A percentile compares a stretch with the other conserved stretches of the same genome.
These are phyloP conservation scores for Lachancea dasiensis DNA, from an alignment of 805 yeast genomes.

Conservation along the genomic window DNA sequence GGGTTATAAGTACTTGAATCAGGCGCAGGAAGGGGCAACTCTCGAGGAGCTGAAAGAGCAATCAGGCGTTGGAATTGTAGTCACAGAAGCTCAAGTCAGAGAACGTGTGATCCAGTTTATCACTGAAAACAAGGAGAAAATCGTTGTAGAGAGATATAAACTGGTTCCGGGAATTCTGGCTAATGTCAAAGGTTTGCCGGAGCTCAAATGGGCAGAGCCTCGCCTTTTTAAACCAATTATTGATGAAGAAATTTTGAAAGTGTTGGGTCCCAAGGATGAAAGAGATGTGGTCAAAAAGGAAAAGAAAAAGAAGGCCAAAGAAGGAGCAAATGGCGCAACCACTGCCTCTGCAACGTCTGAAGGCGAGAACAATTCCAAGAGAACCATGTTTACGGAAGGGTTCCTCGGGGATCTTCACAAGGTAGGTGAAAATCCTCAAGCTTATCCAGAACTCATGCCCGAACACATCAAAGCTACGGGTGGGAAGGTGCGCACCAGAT, in stretches of 20 bases:
- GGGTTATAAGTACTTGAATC: slow-evolving; percentile 67
- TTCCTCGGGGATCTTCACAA: slow-evolving; percentile 92
- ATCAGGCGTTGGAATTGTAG: slow-evolving; percentile 77
- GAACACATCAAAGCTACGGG: slow-evolving; percentile 73
- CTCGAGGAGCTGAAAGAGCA: slow-evolving; percentile 49
- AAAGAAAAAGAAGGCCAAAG: slow-evolving; percentile 44
- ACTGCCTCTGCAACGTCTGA: slow-evolving; percentile 3
- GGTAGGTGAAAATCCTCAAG: slow-evolving; percentile 93
- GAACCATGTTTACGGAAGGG: slow-evolving; percentile 93
- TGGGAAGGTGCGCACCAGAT: slow-evolving; percentile 85
- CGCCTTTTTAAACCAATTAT: slow-evolving; percentile 78
- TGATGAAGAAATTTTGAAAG: slow-evolving; percentile 64
- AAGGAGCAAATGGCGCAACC: slow-evolving; percentile 24
- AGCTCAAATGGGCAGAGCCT: slow-evolving; percentile 90
- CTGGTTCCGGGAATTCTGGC: slow-evolving; percentile 73
- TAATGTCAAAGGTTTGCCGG: slow-evolving; percentile 64
- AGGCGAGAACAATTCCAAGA: slow-evolving; percentile 18
- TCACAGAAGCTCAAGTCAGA: slow-evolving; percentile 61
- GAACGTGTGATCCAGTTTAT: slow-evolving; percentile 54
- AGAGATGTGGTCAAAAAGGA: slow-evolving; percentile 80
- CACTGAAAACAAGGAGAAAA: slow-evolving; percentile 49
- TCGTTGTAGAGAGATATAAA: slow-evolving; percentile 71
- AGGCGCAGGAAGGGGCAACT: slow-evolving; percentile 40
- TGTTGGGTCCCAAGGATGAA: slow-evolving; percentile 94
- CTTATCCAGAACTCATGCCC: slow-evolving; percentile 73